These are phyloP conservation scores for Rostrohypoxylon terebratum DNA, from an alignment of 495 filamentous ascomycete species.

Conservation along the genomic window DNA sequence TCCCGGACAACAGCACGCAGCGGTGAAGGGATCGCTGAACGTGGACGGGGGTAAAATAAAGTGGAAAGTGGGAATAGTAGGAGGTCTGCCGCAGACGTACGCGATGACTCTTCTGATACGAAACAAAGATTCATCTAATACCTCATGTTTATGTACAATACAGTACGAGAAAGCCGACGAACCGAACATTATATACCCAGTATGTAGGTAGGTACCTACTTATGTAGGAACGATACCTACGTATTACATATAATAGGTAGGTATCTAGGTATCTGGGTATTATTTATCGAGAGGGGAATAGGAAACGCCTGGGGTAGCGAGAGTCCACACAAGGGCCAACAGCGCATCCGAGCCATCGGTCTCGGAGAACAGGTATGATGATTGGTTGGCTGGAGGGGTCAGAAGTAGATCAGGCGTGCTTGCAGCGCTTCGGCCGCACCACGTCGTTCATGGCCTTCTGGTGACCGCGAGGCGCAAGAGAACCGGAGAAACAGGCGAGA, in stretches of 20 bases:
- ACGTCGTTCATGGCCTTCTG: conserved; percentile 40
- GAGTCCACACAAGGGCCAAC: conserved; percentile 42
- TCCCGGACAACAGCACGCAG: conserved; percentile 31
- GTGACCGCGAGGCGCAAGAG: conserved; percentile 32
- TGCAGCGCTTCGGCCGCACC: conserved; percentile 46
- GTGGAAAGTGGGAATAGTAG: conserved; percentile 42
- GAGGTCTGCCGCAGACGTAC: conserved; percentile 25
- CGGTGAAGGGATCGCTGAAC: conserved; percentile 46
- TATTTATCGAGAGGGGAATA: conserved; percentile 11
- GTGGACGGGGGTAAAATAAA: conserved; percentile 38
- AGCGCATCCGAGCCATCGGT: conserved; percentile 40
- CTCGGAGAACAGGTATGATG: conserved; percentile 27
- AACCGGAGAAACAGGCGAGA: conserved; percentile 29
- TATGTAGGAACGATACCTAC: not conserved
- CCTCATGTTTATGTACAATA: conserved; percentile 9
- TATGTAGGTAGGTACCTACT: not conserved
- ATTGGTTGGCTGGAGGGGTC: conserved; percentile 42
- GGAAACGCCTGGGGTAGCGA: conserved; percentile 19
- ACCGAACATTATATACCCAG: conserved; percentile 23
- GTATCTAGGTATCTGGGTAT: not conserved
- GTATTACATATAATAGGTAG: no score
- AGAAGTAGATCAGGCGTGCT: conserved; percentile 46
- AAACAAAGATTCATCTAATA: conserved; percentile 27
- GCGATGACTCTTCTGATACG: conserved; percentile 24
- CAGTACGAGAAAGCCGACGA: conserved; percentile 32